phyloP scores from a whole-genome alignment of 1,284 basidiomycete species.

The Microbotryum intermedium region DNA sequence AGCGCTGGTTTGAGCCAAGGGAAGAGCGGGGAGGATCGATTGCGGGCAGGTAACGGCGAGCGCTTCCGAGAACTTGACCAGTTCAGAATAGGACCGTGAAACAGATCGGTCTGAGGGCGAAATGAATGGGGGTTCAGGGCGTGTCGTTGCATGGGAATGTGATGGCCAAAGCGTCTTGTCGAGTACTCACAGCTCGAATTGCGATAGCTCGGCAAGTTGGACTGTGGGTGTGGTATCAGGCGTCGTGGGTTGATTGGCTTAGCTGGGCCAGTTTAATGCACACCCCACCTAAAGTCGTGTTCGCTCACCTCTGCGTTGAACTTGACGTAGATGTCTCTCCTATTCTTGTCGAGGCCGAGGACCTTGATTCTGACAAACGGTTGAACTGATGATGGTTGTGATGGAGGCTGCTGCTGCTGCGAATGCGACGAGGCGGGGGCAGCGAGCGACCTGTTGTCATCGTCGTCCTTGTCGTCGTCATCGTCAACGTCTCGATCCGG shows the following conservation, averaged over 20 bases:
- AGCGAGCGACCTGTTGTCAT: neutral
- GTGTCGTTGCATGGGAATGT: constrained; percentile 73
- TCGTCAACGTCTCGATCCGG: neutral
- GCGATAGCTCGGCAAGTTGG: constrained; percentile 82
- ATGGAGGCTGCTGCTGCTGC: neutral
- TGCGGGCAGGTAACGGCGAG: constrained; percentile 33
- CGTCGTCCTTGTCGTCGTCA: neutral
- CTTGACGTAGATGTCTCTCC: constrained; percentile 80
- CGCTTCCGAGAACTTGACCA: constrained; percentile 20
- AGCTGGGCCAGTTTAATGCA: neutral
- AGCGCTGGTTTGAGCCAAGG: constrained; percentile 82
- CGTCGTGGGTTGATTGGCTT: neutral
- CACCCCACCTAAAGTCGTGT: neutral
- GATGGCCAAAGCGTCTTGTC: constrained; percentile 35
- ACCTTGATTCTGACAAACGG: constrained; percentile 80
- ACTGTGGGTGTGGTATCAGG: constrained; percentile 47
- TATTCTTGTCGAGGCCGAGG: constrained; percentile 79
- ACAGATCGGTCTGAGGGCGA: constrained; percentile 18
- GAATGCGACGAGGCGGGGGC: neutral
- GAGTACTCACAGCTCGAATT: constrained; percentile 42
- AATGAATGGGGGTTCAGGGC: constrained; percentile 45
- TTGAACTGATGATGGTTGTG: constrained; percentile 39
- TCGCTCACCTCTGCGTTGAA: constrained; percentile 77
- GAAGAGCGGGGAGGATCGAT: constrained; percentile 77
- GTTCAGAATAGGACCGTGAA: constrained; percentile 31